Conservation (phyloP, 1,284 basidiomycete species). For the Vanrija humicola region DNA sequence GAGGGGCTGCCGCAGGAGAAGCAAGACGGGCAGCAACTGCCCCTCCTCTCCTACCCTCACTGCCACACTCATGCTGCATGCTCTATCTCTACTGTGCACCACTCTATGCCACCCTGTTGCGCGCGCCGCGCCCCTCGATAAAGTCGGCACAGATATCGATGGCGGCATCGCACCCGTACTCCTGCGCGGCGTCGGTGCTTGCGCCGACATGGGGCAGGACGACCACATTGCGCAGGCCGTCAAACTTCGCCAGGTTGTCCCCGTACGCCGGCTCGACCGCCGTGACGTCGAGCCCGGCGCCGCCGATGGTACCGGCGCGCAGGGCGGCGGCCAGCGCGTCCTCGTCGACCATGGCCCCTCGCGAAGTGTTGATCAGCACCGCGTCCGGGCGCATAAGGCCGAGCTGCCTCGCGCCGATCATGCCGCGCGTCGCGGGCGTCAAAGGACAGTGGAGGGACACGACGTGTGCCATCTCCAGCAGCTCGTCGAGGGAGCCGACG, state of each 20-base stretch:
- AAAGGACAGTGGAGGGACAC: conserved; percentile 54
- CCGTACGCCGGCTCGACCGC: conserved; percentile 43
- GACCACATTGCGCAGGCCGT: conserved; percentile 33
- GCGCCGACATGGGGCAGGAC: conserved; percentile 43
- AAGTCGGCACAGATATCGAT: conserved; percentile 39
- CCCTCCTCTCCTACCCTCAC: no score
- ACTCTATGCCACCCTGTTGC: conserved; percentile 32
- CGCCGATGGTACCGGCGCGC: conserved; percentile 45
- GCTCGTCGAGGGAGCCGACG: conserved; percentile 38
- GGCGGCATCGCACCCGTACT: conserved; percentile 32
- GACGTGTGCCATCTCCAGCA: conserved; percentile 49
- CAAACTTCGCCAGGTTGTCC: conserved; percentile 32
- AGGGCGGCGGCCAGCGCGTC: conserved; percentile 50
- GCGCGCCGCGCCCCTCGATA: conserved; percentile 31
- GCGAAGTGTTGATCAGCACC: conserved; percentile 52
- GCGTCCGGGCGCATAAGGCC: conserved; percentile 43
- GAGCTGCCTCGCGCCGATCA: conserved; percentile 48
- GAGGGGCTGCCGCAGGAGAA: no score
- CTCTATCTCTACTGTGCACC: no score
- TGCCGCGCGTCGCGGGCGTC: conserved; percentile 43
- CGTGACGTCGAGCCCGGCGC: conserved; percentile 55
- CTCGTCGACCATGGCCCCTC: conserved; percentile 53
- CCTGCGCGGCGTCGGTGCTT: conserved; percentile 31
- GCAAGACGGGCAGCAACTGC: neutral
- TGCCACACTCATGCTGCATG: neutral